phyloP scores from a whole-genome alignment of 1,284 basidiomycete genomes.

The Cutaneotrichosporon cavernicola region DNA sequence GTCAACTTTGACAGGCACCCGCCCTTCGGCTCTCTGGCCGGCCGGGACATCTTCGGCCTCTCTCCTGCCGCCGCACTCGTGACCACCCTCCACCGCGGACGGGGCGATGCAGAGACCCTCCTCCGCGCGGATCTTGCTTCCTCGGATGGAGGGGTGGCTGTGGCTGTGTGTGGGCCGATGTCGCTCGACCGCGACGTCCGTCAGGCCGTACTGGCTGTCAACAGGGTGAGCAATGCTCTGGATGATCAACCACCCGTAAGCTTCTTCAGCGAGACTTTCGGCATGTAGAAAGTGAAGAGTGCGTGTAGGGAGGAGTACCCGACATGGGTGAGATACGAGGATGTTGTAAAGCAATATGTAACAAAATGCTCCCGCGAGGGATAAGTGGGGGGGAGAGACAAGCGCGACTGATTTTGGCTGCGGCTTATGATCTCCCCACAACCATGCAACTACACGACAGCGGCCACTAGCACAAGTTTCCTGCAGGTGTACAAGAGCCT shows the following conservation, averaged over 20 bases:
- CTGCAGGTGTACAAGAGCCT: no score
- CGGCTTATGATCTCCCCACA: no score
- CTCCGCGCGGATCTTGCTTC: constrained; percentile 12
- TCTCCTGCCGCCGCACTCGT: constrained; percentile 7
- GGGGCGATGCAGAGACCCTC: constrained; percentile 17
- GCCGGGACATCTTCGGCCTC: constrained; percentile 8
- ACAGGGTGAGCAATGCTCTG: constrained; percentile 21
- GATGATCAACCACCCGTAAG: constrained; percentile 30
- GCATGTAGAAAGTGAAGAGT: constrained; percentile 3
- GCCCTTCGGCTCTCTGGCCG: no score
- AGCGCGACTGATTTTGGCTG: no score
- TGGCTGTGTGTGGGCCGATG: constrained; percentile 34
- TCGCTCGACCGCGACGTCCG: constrained; percentile 26
- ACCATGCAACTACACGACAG: no score
- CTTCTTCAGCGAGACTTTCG: constrained; percentile 36
- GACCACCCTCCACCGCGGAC: constrained; percentile 18
- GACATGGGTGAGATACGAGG: no score
- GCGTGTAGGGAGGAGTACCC: no score
- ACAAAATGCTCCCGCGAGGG: no score
- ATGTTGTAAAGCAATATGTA: no score
- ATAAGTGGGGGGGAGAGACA: no score
- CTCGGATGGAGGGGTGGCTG: constrained; percentile 16
- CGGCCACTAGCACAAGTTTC: no score
- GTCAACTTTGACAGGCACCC: neutral
- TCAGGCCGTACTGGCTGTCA: constrained; percentile 27